Evolutionary conservation across 805 yeast genomes (phyloP), one percentile per base, ranked within the genome.

Genomic region (Schwanniomyces sp.): DNA sequence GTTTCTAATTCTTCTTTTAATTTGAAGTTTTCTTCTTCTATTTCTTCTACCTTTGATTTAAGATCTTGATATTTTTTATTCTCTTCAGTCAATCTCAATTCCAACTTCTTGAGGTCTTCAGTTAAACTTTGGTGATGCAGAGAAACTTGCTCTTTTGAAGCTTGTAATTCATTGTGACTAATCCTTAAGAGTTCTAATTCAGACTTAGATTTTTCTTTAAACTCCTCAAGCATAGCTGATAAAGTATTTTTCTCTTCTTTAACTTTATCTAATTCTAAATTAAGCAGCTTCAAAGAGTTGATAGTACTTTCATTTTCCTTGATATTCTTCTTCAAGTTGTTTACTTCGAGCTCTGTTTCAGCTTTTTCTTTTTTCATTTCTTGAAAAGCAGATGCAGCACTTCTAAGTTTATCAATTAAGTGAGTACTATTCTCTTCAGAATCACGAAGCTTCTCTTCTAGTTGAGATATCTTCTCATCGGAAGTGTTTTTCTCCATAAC

Each of bases 321-420:
- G 43, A 56, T 64, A 40, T 61, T 66, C 25, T 40, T 41, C 52
- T 55, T 62, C 45, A 61, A 43, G 12, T 48, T 54, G 4, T 39
- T 27, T 7, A 52, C 25, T 34, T 57, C 55, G 18, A 46, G 50
- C 3, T 62, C 64, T 3, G 50, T 37, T 11, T 45, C 41, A 18
- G 42, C 7, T 43, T 66, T 59, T 3, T 59, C 43, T 21, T 37
- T 40, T 44, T 64, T 62, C 45, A 67, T 48, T 40, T 66, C 68
- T 54, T 64, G 66, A 51, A 61, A 57, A n/a, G 72, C 63, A 25
- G 59, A 44, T 4, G 75, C 73, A 8, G 74, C 75, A 4, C 74
- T 56, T 38, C 77, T 57, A 36, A 74, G 60, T 46, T 72, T 74
- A 40, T 74, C 75, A 66, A 76, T 66, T 26, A 74, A 59, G 49